Conservation (phyloP, 768 basidiomycete genomes). For the Lactarius deliciosus region DNA sequence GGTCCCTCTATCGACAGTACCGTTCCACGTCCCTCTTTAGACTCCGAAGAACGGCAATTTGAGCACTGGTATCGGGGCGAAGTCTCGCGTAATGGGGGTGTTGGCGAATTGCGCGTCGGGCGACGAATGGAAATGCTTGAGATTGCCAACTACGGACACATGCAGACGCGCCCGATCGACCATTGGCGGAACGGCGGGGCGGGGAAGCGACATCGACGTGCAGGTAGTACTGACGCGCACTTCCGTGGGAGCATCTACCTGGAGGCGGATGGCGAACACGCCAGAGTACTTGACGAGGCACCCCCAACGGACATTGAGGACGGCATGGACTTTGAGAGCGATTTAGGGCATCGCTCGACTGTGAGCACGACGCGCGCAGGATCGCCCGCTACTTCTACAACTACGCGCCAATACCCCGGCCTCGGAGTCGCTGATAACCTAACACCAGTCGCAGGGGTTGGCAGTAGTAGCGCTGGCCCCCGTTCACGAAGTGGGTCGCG, state of each 20-base stretch:
- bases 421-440: constrained; percentile 19
- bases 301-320: constrained; percentile 75
- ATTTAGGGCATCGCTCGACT: constrained; percentile 16
- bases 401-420: constrained; percentile 18
- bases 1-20: constrained; percentile 38
- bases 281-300: constrained; percentile 69
- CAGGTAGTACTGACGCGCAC: constrained; percentile 59
- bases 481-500: constrained; percentile 26
- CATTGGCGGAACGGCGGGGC: constrained; percentile 31
- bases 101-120: constrained; percentile 77
- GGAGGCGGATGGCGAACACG: constrained; percentile 54
- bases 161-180: constrained; percentile 30
- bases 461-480: constrained; percentile 12
- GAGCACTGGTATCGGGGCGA: constrained; percentile 93
- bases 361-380: constrained; percentile 4
- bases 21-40: constrained; percentile 54
- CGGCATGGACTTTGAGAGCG: constrained; percentile 39
- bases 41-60: constrained; percentile 80
- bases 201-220: constrained; percentile 39
- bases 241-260: constrained; percentile 64
- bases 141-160: constrained; percentile 82
- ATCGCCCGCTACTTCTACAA: constrained; percentile 3
- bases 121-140: constrained; percentile 81
- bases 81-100: constrained; percentile 83
- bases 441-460: constrained; percentile 7